Evolutionary conservation across 805 yeast species (phyloP), one percentile per base, ranked within the genome.

Genomic region (Monosporozyma siamensis): DNA sequence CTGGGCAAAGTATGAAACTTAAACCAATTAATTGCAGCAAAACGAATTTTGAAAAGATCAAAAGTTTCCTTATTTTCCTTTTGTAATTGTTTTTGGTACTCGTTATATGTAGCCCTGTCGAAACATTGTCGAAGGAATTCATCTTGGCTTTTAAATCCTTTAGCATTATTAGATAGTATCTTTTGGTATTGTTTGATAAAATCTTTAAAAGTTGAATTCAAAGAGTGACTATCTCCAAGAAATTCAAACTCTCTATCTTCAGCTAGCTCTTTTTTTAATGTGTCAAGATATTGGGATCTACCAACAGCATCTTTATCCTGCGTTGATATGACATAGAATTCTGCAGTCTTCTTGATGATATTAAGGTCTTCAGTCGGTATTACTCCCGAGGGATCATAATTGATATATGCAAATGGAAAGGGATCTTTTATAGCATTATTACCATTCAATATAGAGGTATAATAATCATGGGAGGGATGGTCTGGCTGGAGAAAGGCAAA

Each of bases 1-100:
- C 80, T 77, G 39, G 79, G 86, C 6, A 85, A 81, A 14, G 85
- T 68, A 2, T 71, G 68, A 55, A 89, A 90, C 48, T 83, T 85
- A 43, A 80, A 79, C 98, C 98, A 90, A 62, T 89, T 88, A 18
- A 87, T 79, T 8, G 82, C 74, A 0, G 89, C 86, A 62, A 72
- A 85, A 34, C 74, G 79, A 4, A 77, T 49, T 44, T 70, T 70
- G 56, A 60, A 40, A 42, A 58, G 47, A 46, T 64, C 61, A 51
- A 69, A 59, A 45, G 49, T 50, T 45, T 56, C 51, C 29, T 56
- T 56, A 6, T 64, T 64, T 41, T 66, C 66, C 37, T 65, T 59
- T 5, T 54, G 55, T 41, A 70, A 48, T 17, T 61, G 65, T 17
- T 65, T 67, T 24, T 63, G 45, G 18, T 58, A 55, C 12, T 66